Base-by-base conservation (phyloP, 2,329 filamentous ascomycete species). In the Venturiaceae sp. region DNA sequence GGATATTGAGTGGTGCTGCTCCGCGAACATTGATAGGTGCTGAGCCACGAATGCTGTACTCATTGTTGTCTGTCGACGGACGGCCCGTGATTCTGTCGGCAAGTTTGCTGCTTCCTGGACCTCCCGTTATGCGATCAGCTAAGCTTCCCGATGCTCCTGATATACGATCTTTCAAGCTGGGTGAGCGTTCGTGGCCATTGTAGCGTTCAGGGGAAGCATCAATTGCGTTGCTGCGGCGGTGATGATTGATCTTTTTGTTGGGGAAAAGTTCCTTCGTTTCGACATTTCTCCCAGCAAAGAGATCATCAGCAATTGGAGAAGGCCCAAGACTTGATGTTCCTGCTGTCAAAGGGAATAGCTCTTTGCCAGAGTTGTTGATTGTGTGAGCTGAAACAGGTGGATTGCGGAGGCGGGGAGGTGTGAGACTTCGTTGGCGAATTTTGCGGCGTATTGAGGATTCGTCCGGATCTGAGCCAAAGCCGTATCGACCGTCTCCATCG, bases 401-500 rank as follows among this genome's bases (percentile, higher is more conserved):
- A 61, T 68, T 67, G 39, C 23, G 23, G 46, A 59, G 53, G 30
- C 56, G 52, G 46, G 64, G 65, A 47, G 73, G 74, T 19, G 71
- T 74, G 23, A 69, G 68, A 58, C 73, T 76, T 39, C 76, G 69
- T 60, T 72, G 72, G 26, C 76, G 72, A 33, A 65, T 75, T 60
- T 67, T 73, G 62, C 65, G 69, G 58, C 67, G 74, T 61, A 63
- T 75, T 52, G 80, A 72, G 16, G 78, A 75, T 55, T 61, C 64
- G 37, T 68, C 61, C 34, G 37, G 39, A 30, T 77, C 73, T 30
- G 81, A 76, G n/a, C 67, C 68, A 63, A 79, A 79, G 6, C 77
- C 77, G 37, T 70, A 74, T 4, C 75, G 71, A 19, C 80, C 75
- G 57, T 78, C 74, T 13, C 74, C 77, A 37, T 77, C 75, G 19